These are phyloP conservation scores for Lithospermum erythrorhizon DNA, from an alignment of 257 asterid genomes.

Conservation along the genomic window DNA sequence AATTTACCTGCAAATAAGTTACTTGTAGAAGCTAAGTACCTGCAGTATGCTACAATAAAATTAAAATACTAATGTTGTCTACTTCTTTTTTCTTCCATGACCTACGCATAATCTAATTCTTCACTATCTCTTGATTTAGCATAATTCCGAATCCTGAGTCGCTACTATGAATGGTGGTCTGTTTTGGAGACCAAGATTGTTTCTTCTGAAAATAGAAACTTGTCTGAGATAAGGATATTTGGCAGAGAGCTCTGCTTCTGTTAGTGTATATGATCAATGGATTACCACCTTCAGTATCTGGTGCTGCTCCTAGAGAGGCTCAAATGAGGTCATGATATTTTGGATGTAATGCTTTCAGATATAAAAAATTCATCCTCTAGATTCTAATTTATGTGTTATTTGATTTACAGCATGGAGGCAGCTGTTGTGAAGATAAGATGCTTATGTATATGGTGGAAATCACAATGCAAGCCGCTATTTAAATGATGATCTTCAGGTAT, in stretches of 20 bases:
- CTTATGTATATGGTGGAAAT: constrained; percentile 70
- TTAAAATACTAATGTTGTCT: not conserved
- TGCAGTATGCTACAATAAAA: not conserved
- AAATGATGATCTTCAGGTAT: constrained; percentile 98
- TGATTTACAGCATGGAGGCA: constrained; percentile 79
- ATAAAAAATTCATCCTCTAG: not conserved
- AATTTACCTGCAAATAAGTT: not conserved
- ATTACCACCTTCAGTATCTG: constrained; percentile 68
- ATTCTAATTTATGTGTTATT: constrained; percentile 15
- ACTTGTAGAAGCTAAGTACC: not conserved
- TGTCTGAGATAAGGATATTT: constrained; percentile 59
- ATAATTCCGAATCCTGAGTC: constrained; percentile 36
- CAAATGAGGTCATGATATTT: constrained; percentile 17
- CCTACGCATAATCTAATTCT: constrained; percentile 9
- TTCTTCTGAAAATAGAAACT: constrained; percentile 59
- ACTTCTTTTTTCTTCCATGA: constrained; percentile 5
- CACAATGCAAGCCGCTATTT: constrained; percentile 92
- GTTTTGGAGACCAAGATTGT: constrained; percentile 41
- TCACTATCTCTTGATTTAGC: constrained; percentile 33
- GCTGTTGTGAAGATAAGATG: constrained; percentile 60
- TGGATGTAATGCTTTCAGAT: constrained; percentile 5
- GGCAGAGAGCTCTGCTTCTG: constrained; percentile 16
- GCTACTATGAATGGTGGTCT: constrained; percentile 48
- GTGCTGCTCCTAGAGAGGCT: constrained; percentile 57
- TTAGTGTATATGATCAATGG: constrained; percentile 77